A percentile compares a stretch with the other conserved stretches of the same genome.
These are phyloP conservation scores for Cyberlindnera veronae DNA, from an alignment of 805 yeast species.

Conservation along the genomic window DNA sequence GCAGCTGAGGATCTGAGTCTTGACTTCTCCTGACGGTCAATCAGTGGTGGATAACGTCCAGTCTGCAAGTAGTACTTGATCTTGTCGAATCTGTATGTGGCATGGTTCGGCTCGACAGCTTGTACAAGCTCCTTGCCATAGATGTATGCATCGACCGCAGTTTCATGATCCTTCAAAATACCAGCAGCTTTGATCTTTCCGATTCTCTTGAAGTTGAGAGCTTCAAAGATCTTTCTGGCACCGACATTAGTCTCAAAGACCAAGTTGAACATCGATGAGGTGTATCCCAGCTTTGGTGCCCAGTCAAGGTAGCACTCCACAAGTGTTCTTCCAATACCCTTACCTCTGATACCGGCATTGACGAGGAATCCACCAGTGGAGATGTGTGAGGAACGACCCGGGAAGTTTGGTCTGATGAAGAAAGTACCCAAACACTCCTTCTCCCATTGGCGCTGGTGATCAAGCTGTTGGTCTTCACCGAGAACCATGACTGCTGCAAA, in stretches of 20 bases:
- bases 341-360: conserved; percentile 88
- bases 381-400: conserved; percentile 91
- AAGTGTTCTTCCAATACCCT: conserved; percentile 84
- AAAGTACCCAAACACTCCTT: conserved; percentile 89
- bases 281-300: conserved; percentile 88
- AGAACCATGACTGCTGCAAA: conserved; percentile 74
- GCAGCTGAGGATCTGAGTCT: conserved; percentile 77
- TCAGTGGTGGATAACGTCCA: conserved; percentile 81
- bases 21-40: conserved; percentile 84
- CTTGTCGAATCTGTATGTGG: conserved; percentile 62
- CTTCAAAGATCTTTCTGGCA: conserved; percentile 75
- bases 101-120: conserved; percentile 35
- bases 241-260: conserved; percentile 87
- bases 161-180: conserved; percentile 75
- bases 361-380: conserved; percentile 87
- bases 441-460: conserved; percentile 73
- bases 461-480: conserved; percentile 65
- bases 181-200: conserved; percentile 89
- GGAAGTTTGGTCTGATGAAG: conserved; percentile 80
- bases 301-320: conserved; percentile 84
- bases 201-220: conserved; percentile 68
- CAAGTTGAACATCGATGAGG: conserved; percentile 76
- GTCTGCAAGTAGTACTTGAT: conserved; percentile 75
- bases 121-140: conserved; percentile 78
- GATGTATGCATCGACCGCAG: conserved; percentile 81